Base-by-base conservation (phyloP, 1,284 basidiomycete species). In the Singerocomus inundabilis region DNA sequence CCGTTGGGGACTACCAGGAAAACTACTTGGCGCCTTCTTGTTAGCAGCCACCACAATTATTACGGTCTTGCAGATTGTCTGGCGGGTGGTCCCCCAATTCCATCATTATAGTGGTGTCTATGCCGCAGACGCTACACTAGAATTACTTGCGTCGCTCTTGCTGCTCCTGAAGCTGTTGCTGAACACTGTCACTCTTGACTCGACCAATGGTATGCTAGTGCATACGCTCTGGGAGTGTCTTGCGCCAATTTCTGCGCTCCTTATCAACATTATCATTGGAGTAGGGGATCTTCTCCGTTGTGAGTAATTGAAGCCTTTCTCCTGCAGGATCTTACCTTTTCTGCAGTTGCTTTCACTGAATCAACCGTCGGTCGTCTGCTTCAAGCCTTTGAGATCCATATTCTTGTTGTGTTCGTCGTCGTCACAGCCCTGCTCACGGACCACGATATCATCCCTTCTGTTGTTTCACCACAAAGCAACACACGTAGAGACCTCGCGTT, bases 291-390 rank as follows among this genome's bases (percentile, higher is more conserved):
- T 86, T 30, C 57, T 81, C n/a, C 60, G 66, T 38, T 80, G 87
- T 88, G 59, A 72, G 86, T 76, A 16, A 18, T 32, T 24, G 5
- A 25, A 21, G 11, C 13, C 31, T 26, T 44, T 40, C 24, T 31
- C 28, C 24, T 38, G 34, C 44, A 42, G 46, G 28, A 48, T 49
- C 56, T 57, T 21, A 61, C 33, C 48, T 33, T 32, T 46, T 51
- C 28, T 28, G 8, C 53, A 89, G 86, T 84, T 60, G 68, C 74
- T 49, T 88, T 88, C 59, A 79, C 85, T 2, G 87, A 89, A 64
- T 80, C 80, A 10, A 73, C 76, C 8, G 68, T 85, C 5, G 88
- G 86, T n/a, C 81, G 84, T 36, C 80, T 89, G 57, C 72, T 90
- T 49, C 81, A 84, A 57, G 81, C 81, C 15, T 66, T 82, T 39